Base-by-base conservation (phyloP, 768 basidiomycete genomes). In the Favolaschia claudopus region DNA sequence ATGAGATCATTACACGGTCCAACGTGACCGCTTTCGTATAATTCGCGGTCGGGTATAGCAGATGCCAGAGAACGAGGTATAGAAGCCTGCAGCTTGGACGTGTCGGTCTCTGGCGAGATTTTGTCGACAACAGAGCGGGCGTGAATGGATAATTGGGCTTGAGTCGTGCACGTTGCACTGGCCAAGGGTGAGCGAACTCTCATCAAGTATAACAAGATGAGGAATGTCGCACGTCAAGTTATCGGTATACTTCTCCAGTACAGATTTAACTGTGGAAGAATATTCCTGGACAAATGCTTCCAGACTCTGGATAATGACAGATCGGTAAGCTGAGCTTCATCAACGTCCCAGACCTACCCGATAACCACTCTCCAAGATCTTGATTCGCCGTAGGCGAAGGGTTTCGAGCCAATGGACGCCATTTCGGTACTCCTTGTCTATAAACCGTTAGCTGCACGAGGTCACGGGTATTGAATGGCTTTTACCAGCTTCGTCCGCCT, bases 331-430 rank as follows among this genome's bases (percentile, higher is more conserved):
- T 40, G 45, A 22, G 24, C 22, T 31, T 7, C 43, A 37, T n/a
- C n/a, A n/a, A n/a, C n/a, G 13, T 38, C 45, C 33, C 25, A n/a
- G 20, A 70, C 82, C 62, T 62, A 89, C 94, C 65, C 85, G 91
- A 67, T 91, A 92, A 4, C 91, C 95, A 38, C 87, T 85, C 67
- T 93, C 87, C 31, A 96, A 73, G 34, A 88, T 92, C 73, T 95
- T 96, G 7, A 88, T 87, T 59, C 92, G 82, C 34, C 90, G 84
- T 33, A 96, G 79, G 32, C 95, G 80, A 33, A 96, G 79, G 0
- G 95, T 95, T 77, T 97, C 95, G n/a, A 95, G 76, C 89, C 93
- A 92, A 72, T 96, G 89, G 22, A 97, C 88, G 31, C 87, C 93
- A 64, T 89, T 91, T 25, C 95, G 81, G 68, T 97, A 97, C 58